Conservation (phyloP, 345 rosid genomes). For the Citrus australasica region DNA sequence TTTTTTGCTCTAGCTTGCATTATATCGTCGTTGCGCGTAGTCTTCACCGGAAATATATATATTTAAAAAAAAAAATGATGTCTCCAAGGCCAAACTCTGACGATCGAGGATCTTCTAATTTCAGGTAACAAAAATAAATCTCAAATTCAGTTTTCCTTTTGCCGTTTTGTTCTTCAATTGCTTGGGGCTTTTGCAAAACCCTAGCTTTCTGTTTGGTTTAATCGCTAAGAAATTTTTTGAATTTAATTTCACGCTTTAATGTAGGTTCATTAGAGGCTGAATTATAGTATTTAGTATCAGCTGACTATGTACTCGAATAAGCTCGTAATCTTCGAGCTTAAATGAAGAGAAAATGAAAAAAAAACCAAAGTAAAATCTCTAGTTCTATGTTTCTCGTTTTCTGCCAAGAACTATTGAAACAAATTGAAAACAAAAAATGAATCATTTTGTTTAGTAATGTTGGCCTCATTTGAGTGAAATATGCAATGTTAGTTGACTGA, state of each 20-base stretch:
- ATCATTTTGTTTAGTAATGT: background rate
- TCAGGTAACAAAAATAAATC: conserved; percentile 39
- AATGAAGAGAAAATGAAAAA: background rate
- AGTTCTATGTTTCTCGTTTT: background rate
- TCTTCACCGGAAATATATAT: background rate
- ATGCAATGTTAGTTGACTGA: background rate
- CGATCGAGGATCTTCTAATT: conserved; percentile 75
- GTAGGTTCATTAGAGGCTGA: background rate
- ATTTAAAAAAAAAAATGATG: background rate
- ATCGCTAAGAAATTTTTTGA: background rate
- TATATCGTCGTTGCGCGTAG: background rate
- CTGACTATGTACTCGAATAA: background rate
- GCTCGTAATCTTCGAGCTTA: background rate
- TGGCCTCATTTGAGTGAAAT: background rate
- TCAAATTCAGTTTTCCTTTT: background rate
- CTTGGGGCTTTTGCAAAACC: conserved; percentile 13
- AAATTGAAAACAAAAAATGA: background rate
- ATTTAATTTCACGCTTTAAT: background rate
- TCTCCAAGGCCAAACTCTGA: conserved; percentile 68
- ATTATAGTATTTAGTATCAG: background rate
- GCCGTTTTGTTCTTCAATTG: background rate
- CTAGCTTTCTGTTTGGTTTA: conserved; percentile 15
- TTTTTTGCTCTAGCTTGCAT: background rate
- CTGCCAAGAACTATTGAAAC: background rate
- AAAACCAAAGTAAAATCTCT: background rate